A percentile compares a stretch with the other conserved stretches of the same genome.
Evolutionary conservation across 2,329 filamentous ascomycete genomes (phyloP).

Genomic region (Colletotrichum coccodes): DNA sequence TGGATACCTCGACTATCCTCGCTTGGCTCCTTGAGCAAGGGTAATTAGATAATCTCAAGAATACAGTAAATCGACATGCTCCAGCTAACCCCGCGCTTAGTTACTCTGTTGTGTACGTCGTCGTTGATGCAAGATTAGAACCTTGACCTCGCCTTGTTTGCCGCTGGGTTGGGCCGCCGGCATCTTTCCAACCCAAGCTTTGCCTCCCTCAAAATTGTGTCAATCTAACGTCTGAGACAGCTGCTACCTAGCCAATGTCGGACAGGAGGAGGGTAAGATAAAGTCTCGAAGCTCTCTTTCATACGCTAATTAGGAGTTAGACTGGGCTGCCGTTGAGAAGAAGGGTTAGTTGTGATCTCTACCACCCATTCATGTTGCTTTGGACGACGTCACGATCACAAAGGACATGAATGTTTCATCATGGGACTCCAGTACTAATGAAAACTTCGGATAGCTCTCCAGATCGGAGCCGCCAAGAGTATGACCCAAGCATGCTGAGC

Average conservation of each 20-base stretch:
- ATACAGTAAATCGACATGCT: neutral
- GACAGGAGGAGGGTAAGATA: conserved; percentile 66
- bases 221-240: conserved; percentile 7
- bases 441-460: conserved; percentile 15
- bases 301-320: conserved; percentile 38
- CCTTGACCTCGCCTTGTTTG: neutral
- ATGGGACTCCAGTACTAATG: too few relatives aligned
- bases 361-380: neutral
- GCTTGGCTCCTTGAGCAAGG: conserved; percentile 25
- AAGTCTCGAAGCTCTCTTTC: neutral
- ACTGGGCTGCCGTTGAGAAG: conserved; percentile 74
- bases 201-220: too few relatives aligned
- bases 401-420: too few relatives aligned
- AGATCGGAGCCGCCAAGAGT: conserved; percentile 33
- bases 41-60: neutral
- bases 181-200: too few relatives aligned
- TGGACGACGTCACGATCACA: too few relatives aligned
- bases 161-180: too few relatives aligned
- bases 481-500: neutral
- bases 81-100: neutral
- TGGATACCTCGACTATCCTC: conserved; percentile 33
- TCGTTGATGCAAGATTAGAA: neutral
- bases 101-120: conserved; percentile 28
- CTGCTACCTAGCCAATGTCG: conserved; percentile 70
- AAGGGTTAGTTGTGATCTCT: conserved; percentile 61